Evolutionary conservation across 1,284 basidiomycete species (phyloP), one percentile per base, ranked within the genome.

Genomic region (Wallemia ichthyophaga): DNA sequence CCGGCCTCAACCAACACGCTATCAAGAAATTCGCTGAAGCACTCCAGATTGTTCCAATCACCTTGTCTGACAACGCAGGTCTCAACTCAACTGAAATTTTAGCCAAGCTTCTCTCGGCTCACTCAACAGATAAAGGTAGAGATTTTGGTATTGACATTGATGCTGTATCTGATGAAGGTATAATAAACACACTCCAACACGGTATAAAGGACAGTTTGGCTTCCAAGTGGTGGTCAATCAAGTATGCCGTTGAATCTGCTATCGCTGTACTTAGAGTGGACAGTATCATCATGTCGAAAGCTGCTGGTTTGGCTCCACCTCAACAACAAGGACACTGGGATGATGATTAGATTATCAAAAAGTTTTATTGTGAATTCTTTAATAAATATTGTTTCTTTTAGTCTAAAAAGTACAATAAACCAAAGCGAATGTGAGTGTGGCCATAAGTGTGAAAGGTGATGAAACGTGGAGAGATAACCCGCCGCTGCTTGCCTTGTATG

Each of bases 221-320:
- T 7, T 84, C 85, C 19, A 94, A 92, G 70, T 74, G 79, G 9
- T 94, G 88, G 87, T 86, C 87, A 1, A 77, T 94, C 63, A 75
- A 78, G 61, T 78, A 89, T 27, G 88, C 83, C 17, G 91, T 89
- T 0, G 91, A 94, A 67, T 91, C 94, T 2, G 94, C 94, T 1
- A 79, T 91, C 59, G 82, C 84, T 0, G 88, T 99, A 24, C 78
- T 99, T 57, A 83, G 82, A 61, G 94, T 99, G 11, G 94, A 99
- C 71, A 86, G 84, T 65, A 95, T 96, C 71, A 98, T 98, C 72
- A 92, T 95, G 80, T 87, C 85, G 70, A 88, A 87, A 68, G 63
- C 66, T 1, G 66, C 66, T 25, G 67, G 67, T 23, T 64, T 67
- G 17, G 66, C 64, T 2, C 64, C 67, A 25, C 67, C 67, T 15